Evolutionary conservation across 345 rosid genomes (phyloP).

Genomic region (Garcia nutans): DNA sequence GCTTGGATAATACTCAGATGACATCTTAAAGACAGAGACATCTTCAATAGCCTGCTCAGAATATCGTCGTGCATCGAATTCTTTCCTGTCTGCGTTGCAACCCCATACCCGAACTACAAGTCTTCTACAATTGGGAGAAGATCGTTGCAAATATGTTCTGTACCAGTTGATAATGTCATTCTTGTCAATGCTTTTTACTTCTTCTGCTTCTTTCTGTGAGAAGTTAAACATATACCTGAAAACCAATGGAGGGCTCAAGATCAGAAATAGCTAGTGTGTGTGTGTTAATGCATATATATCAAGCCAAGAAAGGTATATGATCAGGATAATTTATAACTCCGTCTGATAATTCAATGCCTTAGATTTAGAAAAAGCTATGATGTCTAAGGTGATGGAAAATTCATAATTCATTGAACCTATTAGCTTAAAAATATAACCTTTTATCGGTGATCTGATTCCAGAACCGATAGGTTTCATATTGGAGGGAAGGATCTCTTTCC

Average conservation of each 20-base stretch:
- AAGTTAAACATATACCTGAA: conserved; percentile 82
- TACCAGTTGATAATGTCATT: conserved; percentile 65
- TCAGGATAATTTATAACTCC: not conserved
- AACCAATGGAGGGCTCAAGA: not conserved
- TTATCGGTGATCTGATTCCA: conserved; percentile 88
- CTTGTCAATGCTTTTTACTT: conserved; percentile 54
- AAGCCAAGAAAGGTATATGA: not conserved
- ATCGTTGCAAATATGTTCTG: conserved; percentile 55
- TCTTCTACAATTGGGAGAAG: conserved; percentile 76
- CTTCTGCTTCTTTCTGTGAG: conserved; percentile 73
- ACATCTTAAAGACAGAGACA: conserved; percentile 50
- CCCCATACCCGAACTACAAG: conserved; percentile 90
- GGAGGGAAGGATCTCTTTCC: conserved; percentile 86
- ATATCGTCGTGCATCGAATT: conserved; percentile 32
- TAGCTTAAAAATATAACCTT: conserved; percentile 44
- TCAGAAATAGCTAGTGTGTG: not conserved
- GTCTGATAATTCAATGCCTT: not conserved
- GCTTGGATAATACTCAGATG: conserved; percentile 65
- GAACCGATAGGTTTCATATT: conserved; percentile 67
- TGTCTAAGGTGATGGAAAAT: not conserved
- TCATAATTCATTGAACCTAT: not conserved
- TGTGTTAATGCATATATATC: not conserved
- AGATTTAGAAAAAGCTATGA: not conserved
- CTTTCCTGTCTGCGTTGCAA: conserved; percentile 61
- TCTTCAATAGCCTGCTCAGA: conserved; percentile 49